Conservation (phyloP, 164 flowering plant species). For the Aristolochia contorta region DNA sequence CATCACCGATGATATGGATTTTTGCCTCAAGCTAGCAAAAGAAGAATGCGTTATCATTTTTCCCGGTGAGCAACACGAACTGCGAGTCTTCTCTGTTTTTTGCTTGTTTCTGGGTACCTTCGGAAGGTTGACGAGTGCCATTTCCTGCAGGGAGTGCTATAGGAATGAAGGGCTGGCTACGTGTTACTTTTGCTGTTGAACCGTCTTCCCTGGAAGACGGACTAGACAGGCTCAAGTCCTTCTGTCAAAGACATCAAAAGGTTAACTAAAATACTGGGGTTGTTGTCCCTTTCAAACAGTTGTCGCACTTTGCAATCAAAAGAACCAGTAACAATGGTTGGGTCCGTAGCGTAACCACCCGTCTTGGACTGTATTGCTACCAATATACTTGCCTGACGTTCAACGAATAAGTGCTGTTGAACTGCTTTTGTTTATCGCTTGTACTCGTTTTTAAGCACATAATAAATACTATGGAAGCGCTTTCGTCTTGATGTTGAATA, state of each 20-base stretch:
- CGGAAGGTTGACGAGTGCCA: not conserved
- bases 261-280: not conserved
- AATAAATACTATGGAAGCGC: no score
- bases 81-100: not conserved
- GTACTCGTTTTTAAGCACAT: no score
- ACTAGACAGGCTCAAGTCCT: slow-evolving; percentile 41
- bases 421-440: no score
- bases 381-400: no score
- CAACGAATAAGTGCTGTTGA: no score
- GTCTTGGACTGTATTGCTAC: no score
- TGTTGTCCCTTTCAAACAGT: no score
- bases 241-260: slow-evolving; percentile 48
- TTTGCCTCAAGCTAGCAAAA: slow-evolving; percentile 67
- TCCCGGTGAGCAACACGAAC: slow-evolving; percentile 41
- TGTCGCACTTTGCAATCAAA: no score
- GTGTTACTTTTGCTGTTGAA: slow-evolving; percentile 69
- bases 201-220: slow-evolving; percentile 57
- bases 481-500: no score
- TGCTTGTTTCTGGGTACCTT: not conserved
- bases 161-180: slow-evolving; percentile 52
- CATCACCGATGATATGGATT: slow-evolving; percentile 68
- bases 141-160: slow-evolving; percentile 19
- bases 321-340: no score
- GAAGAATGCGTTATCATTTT: slow-evolving; percentile 73
- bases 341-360: no score